Percentiles rank a stretch among this genome's conserved stretches.
These are phyloP conservation scores for Cucumis melo DNA, from an alignment of 306 rosid genomes.

Conservation along the genomic window DNA sequence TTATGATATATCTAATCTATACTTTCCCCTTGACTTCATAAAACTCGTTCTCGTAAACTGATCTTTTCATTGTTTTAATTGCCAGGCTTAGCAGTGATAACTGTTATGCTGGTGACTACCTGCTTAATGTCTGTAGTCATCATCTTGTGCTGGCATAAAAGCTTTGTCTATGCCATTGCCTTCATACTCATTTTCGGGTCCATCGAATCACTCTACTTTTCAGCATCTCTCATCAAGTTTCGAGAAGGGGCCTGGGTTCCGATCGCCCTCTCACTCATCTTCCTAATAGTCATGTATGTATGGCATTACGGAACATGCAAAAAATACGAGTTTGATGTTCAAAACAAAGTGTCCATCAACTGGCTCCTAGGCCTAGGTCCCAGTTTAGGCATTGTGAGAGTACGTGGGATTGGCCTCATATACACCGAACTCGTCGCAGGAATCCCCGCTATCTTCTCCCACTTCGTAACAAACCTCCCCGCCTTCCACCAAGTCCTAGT, in stretches of 20 bases:
- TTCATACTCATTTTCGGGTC: constrained; percentile 84
- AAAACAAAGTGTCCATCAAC: constrained; percentile 86
- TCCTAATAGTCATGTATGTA: constrained; percentile 66
- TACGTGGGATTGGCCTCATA: constrained; percentile 86
- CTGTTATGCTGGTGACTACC: constrained; percentile 91
- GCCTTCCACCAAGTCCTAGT: constrained; percentile 95
- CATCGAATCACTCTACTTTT: constrained; percentile 91
- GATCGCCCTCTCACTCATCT: constrained; percentile 75
- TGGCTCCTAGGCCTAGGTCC: constrained; percentile 86
- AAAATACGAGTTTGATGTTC: constrained; percentile 89
- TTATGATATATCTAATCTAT: neutral
- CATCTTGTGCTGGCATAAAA: constrained; percentile 81
- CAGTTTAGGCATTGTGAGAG: constrained; percentile 73
- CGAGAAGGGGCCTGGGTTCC: constrained; percentile 99
- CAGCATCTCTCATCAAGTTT: constrained; percentile 93
- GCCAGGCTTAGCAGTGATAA: constrained; percentile 91
- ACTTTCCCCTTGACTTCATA: neutral
- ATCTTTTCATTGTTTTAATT: constrained; percentile 2
- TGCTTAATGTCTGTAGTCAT: constrained; percentile 96
- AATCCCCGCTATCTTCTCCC: constrained; percentile 92
- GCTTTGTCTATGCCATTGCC: constrained; percentile 44
- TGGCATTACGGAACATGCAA: constrained; percentile 95
- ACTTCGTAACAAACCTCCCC: constrained; percentile 91
- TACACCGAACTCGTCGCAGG: constrained; percentile 92
- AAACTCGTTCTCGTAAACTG: neutral